Percentiles rank a stretch among this genome's conserved stretches.
phyloP scores from a whole-genome alignment of 2,329 filamentous ascomycete genomes.

The Claviceps sp. region DNA sequence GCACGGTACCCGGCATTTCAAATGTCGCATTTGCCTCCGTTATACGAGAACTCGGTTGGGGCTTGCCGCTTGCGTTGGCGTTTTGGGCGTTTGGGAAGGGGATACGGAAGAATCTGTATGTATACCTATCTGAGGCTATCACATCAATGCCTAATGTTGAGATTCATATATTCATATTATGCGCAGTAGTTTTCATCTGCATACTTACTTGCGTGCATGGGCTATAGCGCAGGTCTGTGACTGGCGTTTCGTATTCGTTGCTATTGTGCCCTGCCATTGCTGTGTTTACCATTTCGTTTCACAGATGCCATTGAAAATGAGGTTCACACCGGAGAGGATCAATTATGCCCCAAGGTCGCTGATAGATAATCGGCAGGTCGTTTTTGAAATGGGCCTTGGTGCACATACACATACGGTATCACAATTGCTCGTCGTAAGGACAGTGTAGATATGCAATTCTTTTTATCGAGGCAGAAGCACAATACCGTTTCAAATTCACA shows the following conservation, averaged over 20 bases:
- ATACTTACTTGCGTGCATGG: background rate
- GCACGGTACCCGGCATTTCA: background rate
- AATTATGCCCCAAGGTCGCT: no score
- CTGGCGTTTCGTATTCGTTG: background rate
- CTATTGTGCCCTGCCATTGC: background rate
- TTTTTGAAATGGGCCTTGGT: no score
- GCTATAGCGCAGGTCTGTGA: background rate
- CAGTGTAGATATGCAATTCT: background rate
- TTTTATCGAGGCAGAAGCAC: background rate
- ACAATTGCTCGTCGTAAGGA: no score
- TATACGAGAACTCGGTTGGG: no score
- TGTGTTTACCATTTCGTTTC: background rate
- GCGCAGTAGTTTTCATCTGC: background rate
- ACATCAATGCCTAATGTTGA: background rate
- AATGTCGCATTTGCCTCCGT: background rate
- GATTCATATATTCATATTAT: background rate
- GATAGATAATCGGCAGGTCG: no score
- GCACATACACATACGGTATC: no score
- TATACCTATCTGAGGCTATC: no score
- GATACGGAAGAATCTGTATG: background rate
- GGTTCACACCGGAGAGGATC: background rate
- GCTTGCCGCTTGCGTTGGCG: constrained; percentile 2
- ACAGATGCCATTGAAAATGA: background rate
- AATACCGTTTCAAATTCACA: no score
- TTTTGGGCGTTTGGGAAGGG: constrained; percentile 6